Percentiles rank a stretch among this genome's conserved stretches.
Conservation (phyloP, 2,329 filamentous ascomycete genomes). For the Aureobasidium uvarum region DNA sequence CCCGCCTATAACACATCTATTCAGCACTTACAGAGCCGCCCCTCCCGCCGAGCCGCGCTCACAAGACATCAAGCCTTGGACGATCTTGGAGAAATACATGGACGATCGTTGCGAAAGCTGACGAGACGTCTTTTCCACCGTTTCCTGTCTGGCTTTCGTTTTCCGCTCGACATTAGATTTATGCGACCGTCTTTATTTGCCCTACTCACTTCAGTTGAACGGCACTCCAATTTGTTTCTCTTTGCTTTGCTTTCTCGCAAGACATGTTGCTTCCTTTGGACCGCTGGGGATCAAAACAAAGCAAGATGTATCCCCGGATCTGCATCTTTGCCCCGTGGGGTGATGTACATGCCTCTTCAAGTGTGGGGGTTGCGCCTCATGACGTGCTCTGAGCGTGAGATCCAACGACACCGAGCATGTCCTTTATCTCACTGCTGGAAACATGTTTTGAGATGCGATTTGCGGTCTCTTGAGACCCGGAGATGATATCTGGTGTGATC, state of each 20-base stretch:
- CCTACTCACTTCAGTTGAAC: neutral
- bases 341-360: neutral
- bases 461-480: no score
- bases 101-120: slow-evolving; percentile 2
- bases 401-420: neutral
- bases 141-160: neutral
- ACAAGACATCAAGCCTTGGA: neutral
- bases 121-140: neutral
- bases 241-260: neutral
- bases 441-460: no score
- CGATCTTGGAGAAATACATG: neutral
- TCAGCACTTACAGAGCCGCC: neutral
- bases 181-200: neutral
- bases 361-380: slow-evolving; percentile 13
- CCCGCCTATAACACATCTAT: slow-evolving; percentile 1
- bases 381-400: neutral
- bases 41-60: slow-evolving; percentile 15
- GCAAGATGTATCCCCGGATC: neutral
- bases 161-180: neutral
- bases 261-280: slow-evolving; percentile 1
- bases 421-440: no score
- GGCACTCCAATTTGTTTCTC: no score
- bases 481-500: no score
- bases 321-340: neutral
- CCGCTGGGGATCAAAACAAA: neutral